Evolutionary conservation across 139 green algal genomes (phyloP), one percentile per base, ranked within the genome.

Genomic region (Trebouxia sp.): DNA sequence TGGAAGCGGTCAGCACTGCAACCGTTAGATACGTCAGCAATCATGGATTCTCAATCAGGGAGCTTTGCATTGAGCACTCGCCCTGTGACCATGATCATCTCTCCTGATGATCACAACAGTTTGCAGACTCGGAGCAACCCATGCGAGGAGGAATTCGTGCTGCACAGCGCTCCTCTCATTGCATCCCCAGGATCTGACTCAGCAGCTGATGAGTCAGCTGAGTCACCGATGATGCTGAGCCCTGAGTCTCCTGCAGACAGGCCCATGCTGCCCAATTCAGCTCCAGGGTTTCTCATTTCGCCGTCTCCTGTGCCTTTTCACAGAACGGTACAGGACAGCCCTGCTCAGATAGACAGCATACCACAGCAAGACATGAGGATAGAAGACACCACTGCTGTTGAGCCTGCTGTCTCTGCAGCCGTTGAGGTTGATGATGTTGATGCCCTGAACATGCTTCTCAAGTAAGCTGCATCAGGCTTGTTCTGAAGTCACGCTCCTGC

Each of bases 371-470:
- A 20, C 35, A 9, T 75, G 32, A 15, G 12, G 28, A 15, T 75
- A 32, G 10, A 15, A 15, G 5, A 75, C 65, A 51, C 5, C 28
- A 15, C 65, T 15, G 6, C 17, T 43, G 30, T 22, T 15, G 35
- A 42, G 12, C 65, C 10, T n/a, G 35, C 65, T n/a, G 26, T 70
- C 15, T 32, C 12, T 43, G 30, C 15, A 32, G 42, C 43, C 8
- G 35, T 20, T 17, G 32, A 65, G 22, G 47, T 65, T 24, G 30
- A 43, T 48, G 74, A 79, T 65, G 45, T 79, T 22, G 28, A 79
- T 22, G 45, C 11, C 10, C 30, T 79, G 30, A 79, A 79, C 30
- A 28, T 79, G n/a, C 42, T 79, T 20, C 74, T 79, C 74, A 79
- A 65, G 74, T 79, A n/a, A 55, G 69, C 24, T 14, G 26, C 3